These are phyloP conservation scores for Alliaria petiolata DNA, from an alignment of 345 rosid species.

Conservation along the genomic window DNA sequence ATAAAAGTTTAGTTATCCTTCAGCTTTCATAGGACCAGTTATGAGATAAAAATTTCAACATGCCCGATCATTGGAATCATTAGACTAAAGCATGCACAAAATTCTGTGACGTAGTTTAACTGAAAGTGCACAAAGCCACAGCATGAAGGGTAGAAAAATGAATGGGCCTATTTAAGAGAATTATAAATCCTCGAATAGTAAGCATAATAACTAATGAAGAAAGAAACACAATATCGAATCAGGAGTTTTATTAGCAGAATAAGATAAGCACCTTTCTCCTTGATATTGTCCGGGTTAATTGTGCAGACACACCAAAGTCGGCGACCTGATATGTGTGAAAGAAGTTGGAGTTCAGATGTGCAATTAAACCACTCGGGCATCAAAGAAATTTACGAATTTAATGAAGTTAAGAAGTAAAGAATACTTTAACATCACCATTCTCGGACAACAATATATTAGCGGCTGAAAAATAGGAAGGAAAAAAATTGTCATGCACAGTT, in stretches of 20 bases:
- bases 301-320: slow-evolving; percentile 99
- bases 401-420: slow-evolving; percentile 10
- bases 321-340: slow-evolving; percentile 69
- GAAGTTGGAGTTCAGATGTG: slow-evolving; percentile 19
- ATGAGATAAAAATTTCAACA: neutral
- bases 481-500: slow-evolving; percentile 31
- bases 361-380: neutral
- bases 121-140: slow-evolving; percentile 1
- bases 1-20: neutral
- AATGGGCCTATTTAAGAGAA: neutral
- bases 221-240: neutral
- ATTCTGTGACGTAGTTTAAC: neutral
- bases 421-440: slow-evolving; percentile 98
- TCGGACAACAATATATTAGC: slow-evolving; percentile 93
- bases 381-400: neutral
- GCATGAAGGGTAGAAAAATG: neutral
- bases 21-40: neutral
- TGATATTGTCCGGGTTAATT: slow-evolving; percentile 95
- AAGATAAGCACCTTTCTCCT: slow-evolving; percentile 82
- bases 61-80: slow-evolving; percentile 3
- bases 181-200: neutral
- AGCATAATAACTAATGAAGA: neutral
- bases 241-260: slow-evolving; percentile 16
- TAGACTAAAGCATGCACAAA: slow-evolving; percentile 9
- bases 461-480: slow-evolving; percentile 51